These are phyloP conservation scores for Knoxdaviesia proteae DNA, from an alignment of 2,329 filamentous ascomycete species.

Conservation along the genomic window DNA sequence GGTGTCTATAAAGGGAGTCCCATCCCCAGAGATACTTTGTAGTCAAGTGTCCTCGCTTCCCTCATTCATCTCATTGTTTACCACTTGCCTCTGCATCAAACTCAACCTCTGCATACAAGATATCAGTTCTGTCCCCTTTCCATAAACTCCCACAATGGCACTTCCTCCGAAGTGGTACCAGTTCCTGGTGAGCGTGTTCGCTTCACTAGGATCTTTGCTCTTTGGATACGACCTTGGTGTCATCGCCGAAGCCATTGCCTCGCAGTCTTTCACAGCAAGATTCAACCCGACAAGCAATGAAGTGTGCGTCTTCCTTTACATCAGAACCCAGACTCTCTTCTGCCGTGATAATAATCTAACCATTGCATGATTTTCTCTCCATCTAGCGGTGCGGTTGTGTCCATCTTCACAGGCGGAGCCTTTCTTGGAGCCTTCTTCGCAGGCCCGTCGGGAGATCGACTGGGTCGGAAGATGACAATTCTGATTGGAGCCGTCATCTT, in stretches of 20 bases:
- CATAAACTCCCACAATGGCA: constrained; percentile 13
- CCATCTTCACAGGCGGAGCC: constrained; percentile 58
- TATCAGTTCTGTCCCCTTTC: not conserved
- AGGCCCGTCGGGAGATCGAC: constrained; percentile 38
- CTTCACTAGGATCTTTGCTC: constrained; percentile 31
- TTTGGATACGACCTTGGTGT: constrained; percentile 35
- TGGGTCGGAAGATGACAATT: constrained; percentile 55
- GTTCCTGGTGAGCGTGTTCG: constrained; percentile 32
- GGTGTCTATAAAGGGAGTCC: no score
- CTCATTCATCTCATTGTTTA: no score
- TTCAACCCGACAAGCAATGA: constrained; percentile 9
- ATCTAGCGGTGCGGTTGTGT: constrained; percentile 46
- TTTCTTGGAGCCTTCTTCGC: constrained; percentile 48
- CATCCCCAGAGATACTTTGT: no score
- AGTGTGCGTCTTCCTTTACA: constrained; percentile 11
- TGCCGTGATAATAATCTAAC: not conserved
- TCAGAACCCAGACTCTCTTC: not conserved
- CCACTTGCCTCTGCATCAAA: no score
- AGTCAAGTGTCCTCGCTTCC: no score
- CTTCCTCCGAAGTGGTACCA: constrained; percentile 24
- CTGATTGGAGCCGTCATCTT: constrained; percentile 51
- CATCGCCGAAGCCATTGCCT: constrained; percentile 29
- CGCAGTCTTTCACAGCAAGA: constrained; percentile 16
- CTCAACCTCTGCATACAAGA: no score
- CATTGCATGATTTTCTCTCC: not conserved